Evolutionary conservation across 768 basidiomycete species (phyloP).

Genomic region (Solioccasus polychromus): DNA sequence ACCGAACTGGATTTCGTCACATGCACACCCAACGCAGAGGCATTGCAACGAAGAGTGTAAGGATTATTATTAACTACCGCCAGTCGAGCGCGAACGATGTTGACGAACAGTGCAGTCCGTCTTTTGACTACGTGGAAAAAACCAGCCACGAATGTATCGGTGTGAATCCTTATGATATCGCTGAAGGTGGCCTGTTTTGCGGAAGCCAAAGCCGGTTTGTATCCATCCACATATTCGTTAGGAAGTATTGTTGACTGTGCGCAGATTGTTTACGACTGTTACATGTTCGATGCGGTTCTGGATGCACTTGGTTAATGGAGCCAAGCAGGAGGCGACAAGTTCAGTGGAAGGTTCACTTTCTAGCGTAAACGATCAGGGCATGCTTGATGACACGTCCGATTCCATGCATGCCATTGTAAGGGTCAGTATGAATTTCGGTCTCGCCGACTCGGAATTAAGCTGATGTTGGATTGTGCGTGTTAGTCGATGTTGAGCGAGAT

Average conservation of each 20-base stretch:
- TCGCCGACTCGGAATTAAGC: too few relatives aligned
- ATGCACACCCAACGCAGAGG: background rate
- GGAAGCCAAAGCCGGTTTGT: slow-evolving; percentile 9
- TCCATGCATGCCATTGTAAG: background rate
- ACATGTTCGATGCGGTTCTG: background rate
- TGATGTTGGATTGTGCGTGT: background rate
- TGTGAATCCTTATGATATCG: slow-evolving; percentile 6
- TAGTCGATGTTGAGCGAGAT: slow-evolving; percentile 1
- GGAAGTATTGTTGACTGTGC: background rate
- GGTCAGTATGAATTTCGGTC: slow-evolving; percentile 1
- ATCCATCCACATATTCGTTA: background rate
- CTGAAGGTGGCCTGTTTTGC: background rate
- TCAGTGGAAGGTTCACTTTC: background rate
- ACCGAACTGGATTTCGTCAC: background rate
- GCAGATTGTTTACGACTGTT: background rate
- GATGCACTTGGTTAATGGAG: background rate
- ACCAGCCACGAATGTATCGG: background rate
- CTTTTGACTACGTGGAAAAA: slow-evolving; percentile 3
- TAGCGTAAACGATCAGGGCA: background rate
- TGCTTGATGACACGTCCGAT: background rate
- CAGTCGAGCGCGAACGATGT: background rate
- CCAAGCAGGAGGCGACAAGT: background rate
- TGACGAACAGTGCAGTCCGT: slow-evolving; percentile 6
- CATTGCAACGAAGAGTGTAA: background rate
- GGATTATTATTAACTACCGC: background rate